These are phyloP conservation scores for Collariella sp. DNA, from an alignment of 495 filamentous ascomycete species.

Conservation along the genomic window DNA sequence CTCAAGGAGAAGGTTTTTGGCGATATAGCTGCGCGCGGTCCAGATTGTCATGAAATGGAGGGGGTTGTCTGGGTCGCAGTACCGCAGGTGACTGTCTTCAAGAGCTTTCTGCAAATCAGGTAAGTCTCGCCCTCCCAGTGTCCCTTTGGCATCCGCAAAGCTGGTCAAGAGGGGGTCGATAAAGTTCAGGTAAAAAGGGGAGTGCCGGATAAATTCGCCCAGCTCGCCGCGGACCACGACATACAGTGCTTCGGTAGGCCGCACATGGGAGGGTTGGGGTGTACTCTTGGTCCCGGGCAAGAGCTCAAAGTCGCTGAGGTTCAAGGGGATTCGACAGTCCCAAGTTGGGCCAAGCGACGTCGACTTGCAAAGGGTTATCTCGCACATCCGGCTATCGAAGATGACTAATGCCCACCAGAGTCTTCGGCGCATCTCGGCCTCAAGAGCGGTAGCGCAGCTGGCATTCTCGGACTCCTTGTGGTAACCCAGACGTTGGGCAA, in stretches of 20 bases:
- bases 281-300: conserved; percentile 26
- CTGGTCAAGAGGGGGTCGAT: conserved; percentile 39
- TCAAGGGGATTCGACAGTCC: conserved; percentile 47
- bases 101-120: conserved; percentile 35
- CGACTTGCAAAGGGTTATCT: conserved; percentile 34
- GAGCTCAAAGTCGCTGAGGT: conserved; percentile 50
- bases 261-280: conserved; percentile 30
- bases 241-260: conserved; percentile 45
- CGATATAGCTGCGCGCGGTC: conserved; percentile 36
- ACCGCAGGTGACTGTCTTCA: conserved; percentile 40
- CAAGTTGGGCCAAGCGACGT: conserved; percentile 41
- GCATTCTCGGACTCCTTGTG: conserved; percentile 36
- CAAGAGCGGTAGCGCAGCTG: conserved; percentile 30
- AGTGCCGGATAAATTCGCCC: conserved; percentile 41
- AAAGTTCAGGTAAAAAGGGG: conserved; percentile 43
- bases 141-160: conserved; percentile 21
- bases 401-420: conserved; percentile 52
- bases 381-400: conserved; percentile 45
- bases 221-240: conserved; percentile 42
- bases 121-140: conserved; percentile 11
- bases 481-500: conserved; percentile 47
- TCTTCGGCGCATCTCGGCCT: conserved; percentile 50
- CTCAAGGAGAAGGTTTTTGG: conserved; percentile 41
- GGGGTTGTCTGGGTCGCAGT: conserved; percentile 42
- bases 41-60: conserved; percentile 49